These are phyloP conservation scores for Scheffersomyces cryptocercus DNA, from an alignment of 1,139 yeast species.

Conservation along the genomic window DNA sequence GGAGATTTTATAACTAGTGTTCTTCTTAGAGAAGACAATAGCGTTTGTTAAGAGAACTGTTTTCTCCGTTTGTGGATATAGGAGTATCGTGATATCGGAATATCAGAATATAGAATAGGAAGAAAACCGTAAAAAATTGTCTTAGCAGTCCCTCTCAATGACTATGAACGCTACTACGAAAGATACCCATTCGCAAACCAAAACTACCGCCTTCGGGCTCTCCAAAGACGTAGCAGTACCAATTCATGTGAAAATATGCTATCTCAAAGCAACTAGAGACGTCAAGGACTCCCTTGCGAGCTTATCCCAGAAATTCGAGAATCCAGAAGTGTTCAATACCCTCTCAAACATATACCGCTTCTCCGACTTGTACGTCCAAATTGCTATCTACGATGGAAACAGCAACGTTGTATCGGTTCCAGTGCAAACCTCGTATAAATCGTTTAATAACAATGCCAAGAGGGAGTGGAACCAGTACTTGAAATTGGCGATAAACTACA, in stretches of 20 bases:
- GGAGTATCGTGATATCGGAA: too few species aligned
- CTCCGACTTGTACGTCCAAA: conserved; percentile 65
- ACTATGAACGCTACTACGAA: neutral
- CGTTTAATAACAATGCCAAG: conserved; percentile 47
- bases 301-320: conserved; percentile 51
- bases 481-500: conserved; percentile 66
- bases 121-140: too few species aligned
- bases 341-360: conserved; percentile 51
- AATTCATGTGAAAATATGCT: conserved; percentile 29
- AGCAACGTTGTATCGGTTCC: conserved; percentile 68
- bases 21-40: too few species aligned
- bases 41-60: too few species aligned
- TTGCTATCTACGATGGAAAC: conserved; percentile 58
- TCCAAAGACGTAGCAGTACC: conserved; percentile 72
- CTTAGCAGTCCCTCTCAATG: neutral
- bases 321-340: conserved; percentile 53
- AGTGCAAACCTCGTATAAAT: conserved; percentile 62
- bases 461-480: conserved; percentile 59
- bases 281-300: conserved; percentile 12
- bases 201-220: conserved; percentile 62
- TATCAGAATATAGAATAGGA: too few species aligned
- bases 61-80: too few species aligned
- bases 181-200: conserved; percentile 7
- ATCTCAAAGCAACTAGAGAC: conserved; percentile 12
- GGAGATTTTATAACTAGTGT: too few species aligned